phyloP scores from a whole-genome alignment of 257 asterid genomes.

The Verbascum thapsus region DNA sequence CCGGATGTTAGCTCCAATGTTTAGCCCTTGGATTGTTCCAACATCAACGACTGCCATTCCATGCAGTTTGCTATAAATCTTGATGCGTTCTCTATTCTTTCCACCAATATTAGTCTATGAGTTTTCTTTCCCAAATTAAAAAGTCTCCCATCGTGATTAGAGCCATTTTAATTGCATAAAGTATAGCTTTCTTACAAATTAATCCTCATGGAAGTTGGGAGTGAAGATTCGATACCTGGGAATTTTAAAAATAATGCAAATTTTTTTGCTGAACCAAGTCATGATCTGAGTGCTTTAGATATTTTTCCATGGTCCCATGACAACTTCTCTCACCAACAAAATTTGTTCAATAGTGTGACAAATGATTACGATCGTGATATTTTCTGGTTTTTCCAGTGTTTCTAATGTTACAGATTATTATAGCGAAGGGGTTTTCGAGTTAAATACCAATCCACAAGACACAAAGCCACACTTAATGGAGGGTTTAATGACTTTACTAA shows the following conservation, averaged over 20 bases:
- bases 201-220: conserved; percentile 47
- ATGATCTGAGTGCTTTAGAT: conserved; percentile 40
- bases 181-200: conserved; percentile 12
- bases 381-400: conserved; percentile 8
- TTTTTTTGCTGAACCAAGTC: conserved; percentile 29
- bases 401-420: conserved; percentile 17
- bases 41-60: conserved; percentile 46
- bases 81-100: conserved; percentile 29
- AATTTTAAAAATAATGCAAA: conserved; percentile 21
- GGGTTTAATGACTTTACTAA: not conserved
- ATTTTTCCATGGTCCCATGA: conserved; percentile 40
- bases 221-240: conserved; percentile 27
- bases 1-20: conserved; percentile 36
- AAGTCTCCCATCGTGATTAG: conserved; percentile 27
- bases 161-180: conserved; percentile 36
- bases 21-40: conserved; percentile 51
- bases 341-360: conserved; percentile 5
- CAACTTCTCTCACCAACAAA: conserved; percentile 25
- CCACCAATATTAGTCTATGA: conserved; percentile 22
- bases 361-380: conserved; percentile 13
- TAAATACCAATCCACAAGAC: conserved; percentile 14
- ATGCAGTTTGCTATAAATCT: conserved; percentile 39
- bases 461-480: conserved; percentile 17
- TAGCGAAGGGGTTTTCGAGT: conserved; percentile 13
- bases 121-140: conserved; percentile 8